phyloP scores from a whole-genome alignment of 2,329 filamentous ascomycete species.

The Ilyonectria robusta region DNA sequence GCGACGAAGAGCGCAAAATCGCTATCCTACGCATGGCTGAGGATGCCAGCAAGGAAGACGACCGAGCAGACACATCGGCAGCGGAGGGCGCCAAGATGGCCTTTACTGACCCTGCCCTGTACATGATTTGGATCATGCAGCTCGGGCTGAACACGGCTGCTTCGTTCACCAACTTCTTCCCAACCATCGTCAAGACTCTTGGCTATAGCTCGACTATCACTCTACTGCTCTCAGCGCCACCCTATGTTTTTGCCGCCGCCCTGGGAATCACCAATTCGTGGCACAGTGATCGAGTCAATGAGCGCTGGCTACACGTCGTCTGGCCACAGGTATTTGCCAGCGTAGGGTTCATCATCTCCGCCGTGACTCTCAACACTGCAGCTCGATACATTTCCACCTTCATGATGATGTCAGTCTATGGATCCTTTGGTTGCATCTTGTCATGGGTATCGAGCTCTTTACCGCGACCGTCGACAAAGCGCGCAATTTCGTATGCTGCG shows the following conservation, averaged over 20 bases:
- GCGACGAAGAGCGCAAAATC: no score
- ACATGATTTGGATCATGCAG: constrained; percentile 54
- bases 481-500: constrained; percentile 1
- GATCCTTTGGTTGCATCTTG: neutral
- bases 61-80: no score
- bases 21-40: no score
- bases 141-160: constrained; percentile 52
- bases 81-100: constrained; percentile 65
- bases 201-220: constrained; percentile 72
- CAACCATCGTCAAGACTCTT: constrained; percentile 63
- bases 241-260: constrained; percentile 67
- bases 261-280: no score
- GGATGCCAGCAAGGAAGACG: no score
- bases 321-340: no score
- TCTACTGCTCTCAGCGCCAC: constrained; percentile 74
- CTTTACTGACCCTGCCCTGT: constrained; percentile 59
- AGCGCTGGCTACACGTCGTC: no score
- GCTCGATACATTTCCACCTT: no score
- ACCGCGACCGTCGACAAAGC: neutral
- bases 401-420: neutral
- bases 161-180: constrained; percentile 38
- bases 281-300: no score
- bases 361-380: no score
- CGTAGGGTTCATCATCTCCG: no score
- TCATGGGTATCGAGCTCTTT: neutral